Conservation (phyloP, 306 rosid species). For the Vachellia collinsii region DNA sequence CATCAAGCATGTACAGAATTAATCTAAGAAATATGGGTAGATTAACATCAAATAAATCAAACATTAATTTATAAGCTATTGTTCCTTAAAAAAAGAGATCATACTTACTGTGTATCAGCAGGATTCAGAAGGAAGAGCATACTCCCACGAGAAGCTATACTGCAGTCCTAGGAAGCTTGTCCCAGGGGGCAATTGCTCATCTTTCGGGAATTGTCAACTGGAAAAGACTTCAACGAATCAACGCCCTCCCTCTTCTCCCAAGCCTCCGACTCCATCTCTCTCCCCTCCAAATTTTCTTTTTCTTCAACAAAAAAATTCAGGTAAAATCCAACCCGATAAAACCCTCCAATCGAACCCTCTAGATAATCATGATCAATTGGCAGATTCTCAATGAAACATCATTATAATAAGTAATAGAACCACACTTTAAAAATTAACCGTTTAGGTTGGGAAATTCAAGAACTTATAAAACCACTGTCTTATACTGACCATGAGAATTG, state of each 20-base stretch:
- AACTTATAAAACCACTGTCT: too few relatives aligned
- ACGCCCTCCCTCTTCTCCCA: not conserved
- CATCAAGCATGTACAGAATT: not conserved
- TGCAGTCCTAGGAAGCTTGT: conserved; percentile 11
- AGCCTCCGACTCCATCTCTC: not conserved
- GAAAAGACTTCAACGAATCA: conserved; percentile 35
- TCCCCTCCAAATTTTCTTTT: not conserved
- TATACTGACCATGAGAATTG: too few relatives aligned
- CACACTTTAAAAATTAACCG: too few relatives aligned
- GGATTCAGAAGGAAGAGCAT: too few relatives aligned
- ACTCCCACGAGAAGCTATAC: not conserved
- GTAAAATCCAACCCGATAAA: too few relatives aligned
- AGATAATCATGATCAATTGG: too few relatives aligned
- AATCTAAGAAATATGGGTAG: not conserved
- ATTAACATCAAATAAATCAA: not conserved
- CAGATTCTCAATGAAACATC: too few relatives aligned
- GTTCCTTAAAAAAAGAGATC: not conserved
- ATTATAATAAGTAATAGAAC: too few relatives aligned
- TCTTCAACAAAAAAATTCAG: too few relatives aligned
- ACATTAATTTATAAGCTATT: not conserved
- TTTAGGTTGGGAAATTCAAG: too few relatives aligned
- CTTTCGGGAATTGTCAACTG: conserved; percentile 18
- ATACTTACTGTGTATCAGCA: not conserved
- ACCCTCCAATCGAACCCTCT: too few relatives aligned
- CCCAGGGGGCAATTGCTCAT: not conserved